A percentile compares a stretch with the other conserved stretches of the same genome.
phyloP scores from a whole-genome alignment of 176 grass and related monocot genomes.

The Carex parvula region DNA sequence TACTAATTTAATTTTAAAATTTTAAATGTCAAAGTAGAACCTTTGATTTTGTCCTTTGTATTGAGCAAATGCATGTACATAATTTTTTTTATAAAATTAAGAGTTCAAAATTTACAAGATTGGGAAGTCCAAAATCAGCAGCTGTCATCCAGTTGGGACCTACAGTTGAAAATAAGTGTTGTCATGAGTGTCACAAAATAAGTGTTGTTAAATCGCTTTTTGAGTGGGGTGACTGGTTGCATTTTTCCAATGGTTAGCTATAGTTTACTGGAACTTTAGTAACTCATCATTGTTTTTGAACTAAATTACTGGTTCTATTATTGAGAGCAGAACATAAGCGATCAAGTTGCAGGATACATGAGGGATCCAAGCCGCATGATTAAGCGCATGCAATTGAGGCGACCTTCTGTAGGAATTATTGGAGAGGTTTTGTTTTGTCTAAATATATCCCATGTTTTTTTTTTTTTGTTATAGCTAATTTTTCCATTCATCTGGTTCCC shows the following conservation, averaged over 20 bases:
- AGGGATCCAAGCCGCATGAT: constrained; percentile 95
- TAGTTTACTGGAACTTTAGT: neutral
- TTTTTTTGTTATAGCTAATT: neutral
- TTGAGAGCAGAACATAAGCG: constrained; percentile 61
- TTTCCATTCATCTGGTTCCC: neutral
- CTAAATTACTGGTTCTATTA: constrained; percentile 1
- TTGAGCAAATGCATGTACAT: neutral
- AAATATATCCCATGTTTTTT: neutral
- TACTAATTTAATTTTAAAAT: neutral
- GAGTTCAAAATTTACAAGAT: neutral
- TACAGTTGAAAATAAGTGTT: neutral
- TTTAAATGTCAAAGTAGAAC: constrained; percentile 11
- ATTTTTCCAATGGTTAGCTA: neutral
- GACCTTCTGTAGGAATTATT: constrained; percentile 54
- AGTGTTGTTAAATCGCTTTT: neutral
- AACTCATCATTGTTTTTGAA: neutral
- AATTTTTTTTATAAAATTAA: neutral
- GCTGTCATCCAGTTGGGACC: neutral
- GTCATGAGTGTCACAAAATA: neutral
- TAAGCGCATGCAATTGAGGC: constrained; percentile 70
- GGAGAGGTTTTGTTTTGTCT: constrained; percentile 54
- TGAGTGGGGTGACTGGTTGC: neutral
- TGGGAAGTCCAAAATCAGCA: neutral
- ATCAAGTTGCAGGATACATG: constrained; percentile 83
- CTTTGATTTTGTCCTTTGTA: neutral